Evolutionary conservation across 345 rosid species (phyloP).

Genomic region (Lepidium africanum): DNA sequence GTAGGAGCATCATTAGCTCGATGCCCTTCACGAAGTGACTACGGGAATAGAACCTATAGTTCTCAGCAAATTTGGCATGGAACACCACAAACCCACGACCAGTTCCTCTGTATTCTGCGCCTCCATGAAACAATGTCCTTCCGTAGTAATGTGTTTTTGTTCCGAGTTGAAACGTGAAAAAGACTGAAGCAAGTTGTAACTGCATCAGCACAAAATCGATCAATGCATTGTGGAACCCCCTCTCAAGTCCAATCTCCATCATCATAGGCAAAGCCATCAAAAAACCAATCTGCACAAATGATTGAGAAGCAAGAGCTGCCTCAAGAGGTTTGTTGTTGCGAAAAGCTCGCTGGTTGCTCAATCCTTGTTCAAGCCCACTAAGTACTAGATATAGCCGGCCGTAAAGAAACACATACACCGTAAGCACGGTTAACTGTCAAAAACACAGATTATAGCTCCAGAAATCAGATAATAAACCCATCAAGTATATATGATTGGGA

Average conservation of each 20-base stretch:
- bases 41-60: conserved; percentile 56
- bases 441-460: conserved; percentile 13
- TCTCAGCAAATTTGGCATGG: conserved; percentile 84
- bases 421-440: conserved; percentile 49
- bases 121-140: conserved; percentile 73
- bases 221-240: conserved; percentile 56
- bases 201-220: conserved; percentile 63
- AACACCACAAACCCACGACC: conserved; percentile 90
- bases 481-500: background rate
- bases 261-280: conserved; percentile 60
- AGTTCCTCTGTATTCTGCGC: conserved; percentile 78
- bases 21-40: conserved; percentile 67
- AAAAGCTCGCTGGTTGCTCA: conserved; percentile 32
- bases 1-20: conserved; percentile 53
- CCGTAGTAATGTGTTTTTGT: conserved; percentile 64
- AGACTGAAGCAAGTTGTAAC: conserved; percentile 53
- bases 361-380: conserved; percentile 51
- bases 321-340: conserved; percentile 47
- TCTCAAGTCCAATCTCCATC: conserved; percentile 75
- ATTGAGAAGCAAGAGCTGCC: conserved; percentile 63
- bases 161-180: conserved; percentile 69
- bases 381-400: conserved; percentile 56
- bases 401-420: conserved; percentile 51
- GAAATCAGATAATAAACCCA: background rate
- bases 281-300: conserved; percentile 62